Base-by-base conservation (phyloP, 441 rosid genomes). In the Biscutella auriculata region DNA sequence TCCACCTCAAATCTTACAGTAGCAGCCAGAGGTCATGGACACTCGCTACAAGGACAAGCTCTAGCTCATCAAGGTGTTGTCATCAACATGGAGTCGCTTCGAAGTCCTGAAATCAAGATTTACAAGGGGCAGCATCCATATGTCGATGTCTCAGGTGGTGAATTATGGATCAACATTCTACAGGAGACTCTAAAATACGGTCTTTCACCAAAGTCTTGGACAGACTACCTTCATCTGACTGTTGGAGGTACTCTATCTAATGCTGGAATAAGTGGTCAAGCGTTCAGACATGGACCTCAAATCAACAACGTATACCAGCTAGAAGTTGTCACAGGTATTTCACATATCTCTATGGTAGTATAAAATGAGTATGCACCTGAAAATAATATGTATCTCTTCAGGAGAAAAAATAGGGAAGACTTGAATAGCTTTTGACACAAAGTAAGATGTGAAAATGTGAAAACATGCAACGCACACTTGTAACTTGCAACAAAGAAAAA, bases 231-330 rank as follows among this genome's bases (percentile, higher is more conserved):
- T 58, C 85, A 91, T 73, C 79, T 91, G 23, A 81, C 90, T 3
- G 82, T 87, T n/a, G 98, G 98, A 23, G 98, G 96, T 23, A 91
- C 98, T 47, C 62, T 85, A 14, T 85, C 98, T 2, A 83, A 87
- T 33, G 98, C 85, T 6, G 96, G 98, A 46, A 79, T 91, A 28
- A 85, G 98, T 33, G 96, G 98, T 40, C 98, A 91, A 68, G 91
- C 96, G 9, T 87, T 84, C 74, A 71, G 60, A 40, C 73, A 88
- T 60, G 98, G 98, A 50, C 96, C 98, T 39, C 98, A 91, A 69
- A 83, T 88, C 61, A 68, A 66, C 67, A 88, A 91, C 67, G 85
- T 91, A 48, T 66, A 77, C 64, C 87, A 82, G 76, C 78, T 88
- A 63, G 84, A 91, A 73, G 81, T 91, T 49, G 84, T 88, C 55